Evolutionary conservation across 352 stramenopile genomes (phyloP), one percentile per base, ranked within the genome.

Genomic region (Globisporangium polare): DNA sequence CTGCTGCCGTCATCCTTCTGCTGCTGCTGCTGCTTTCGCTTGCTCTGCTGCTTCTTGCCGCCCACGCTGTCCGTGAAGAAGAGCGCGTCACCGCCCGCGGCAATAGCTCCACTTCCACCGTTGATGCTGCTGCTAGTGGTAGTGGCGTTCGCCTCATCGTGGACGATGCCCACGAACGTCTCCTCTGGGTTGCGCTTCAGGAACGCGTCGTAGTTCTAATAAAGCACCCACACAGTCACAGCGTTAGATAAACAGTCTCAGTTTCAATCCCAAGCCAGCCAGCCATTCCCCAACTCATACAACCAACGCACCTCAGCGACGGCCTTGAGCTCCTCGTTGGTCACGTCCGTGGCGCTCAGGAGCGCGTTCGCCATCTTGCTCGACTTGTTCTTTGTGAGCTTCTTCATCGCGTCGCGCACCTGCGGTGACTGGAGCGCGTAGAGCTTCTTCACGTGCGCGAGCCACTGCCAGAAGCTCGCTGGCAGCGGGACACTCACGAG

Each of bases 61-160:
- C 80, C 80, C 33, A 67, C 74, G 51, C 71, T 85, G 67, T 90
- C 80, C 68, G 77, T 55, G 62, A 83, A 89, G 61, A 90, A 90
- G 9, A 88, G 61, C 60, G 45, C 56, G 42, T 60, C 65, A 22
- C 56, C 31, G 22, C 66, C 62, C 20, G 37, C 35, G 0, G 20
- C 47, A n/a, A 20, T 43, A 5, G 37, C 37, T 43, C 37, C 37
- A n/a, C 15, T 43, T 53, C 45, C 42, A 53, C 24, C 24, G 46
- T 35, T 53, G 45, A 31, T 24, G 55, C 51, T 60, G 49, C 52
- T 33, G 29, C 5, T 33, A 7, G 29, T 20, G 15, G 37, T 18
- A 43, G 37, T n/a, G 17, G 53, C 37, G 20, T 33, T 54, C 18
- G 33, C 54, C 15, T 66, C 29, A 27, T 54, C 33, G 66, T 68